Percentiles rank a stretch among this genome's conserved stretches.
These are phyloP conservation scores for Boletus subcaerulescens DNA, from an alignment of 768 basidiomycete species.

Conservation along the genomic window DNA sequence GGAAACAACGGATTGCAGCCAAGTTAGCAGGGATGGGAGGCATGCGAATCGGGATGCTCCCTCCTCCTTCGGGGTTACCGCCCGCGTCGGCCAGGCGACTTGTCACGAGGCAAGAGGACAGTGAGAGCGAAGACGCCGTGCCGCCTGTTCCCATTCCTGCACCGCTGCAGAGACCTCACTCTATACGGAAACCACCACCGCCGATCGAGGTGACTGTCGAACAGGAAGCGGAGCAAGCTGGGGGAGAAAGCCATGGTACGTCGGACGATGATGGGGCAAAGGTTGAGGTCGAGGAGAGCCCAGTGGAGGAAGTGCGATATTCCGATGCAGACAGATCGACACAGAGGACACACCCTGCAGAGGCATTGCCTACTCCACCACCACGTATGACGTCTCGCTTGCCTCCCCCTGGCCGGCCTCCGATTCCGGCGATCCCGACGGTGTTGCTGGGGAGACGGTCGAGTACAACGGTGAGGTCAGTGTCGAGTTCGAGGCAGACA, in stretches of 20 bases:
- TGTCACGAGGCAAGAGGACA: constrained; percentile 24
- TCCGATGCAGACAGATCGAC: constrained; percentile 41
- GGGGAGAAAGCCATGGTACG: constrained; percentile 40
- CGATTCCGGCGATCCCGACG: constrained; percentile 36
- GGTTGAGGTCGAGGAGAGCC: constrained; percentile 70
- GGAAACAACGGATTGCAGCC: constrained; percentile 52
- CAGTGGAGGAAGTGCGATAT: constrained; percentile 62
- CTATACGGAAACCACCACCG: constrained; percentile 32
- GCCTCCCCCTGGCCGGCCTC: constrained; percentile 36
- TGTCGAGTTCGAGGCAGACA: constrained; percentile 36
- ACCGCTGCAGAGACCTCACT: constrained; percentile 29
- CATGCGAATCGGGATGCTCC: constrained; percentile 56
- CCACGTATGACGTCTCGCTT: constrained; percentile 35
- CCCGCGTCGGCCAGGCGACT: constrained; percentile 15
- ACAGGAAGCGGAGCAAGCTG: constrained; percentile 28
- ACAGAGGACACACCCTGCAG: constrained; percentile 11
- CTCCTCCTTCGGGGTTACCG: constrained; percentile 22
- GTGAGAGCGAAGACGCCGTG: constrained; percentile 26
- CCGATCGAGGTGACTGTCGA: constrained; percentile 7
- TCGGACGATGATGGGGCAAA: constrained; percentile 58
- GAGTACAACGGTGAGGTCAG: constrained; percentile 33
- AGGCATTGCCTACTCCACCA: constrained; percentile 46
- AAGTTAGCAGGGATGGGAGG: constrained; percentile 56
- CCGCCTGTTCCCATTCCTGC: constrained; percentile 32
- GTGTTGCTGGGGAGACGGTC: constrained; percentile 33